Conservation (phyloP, 192 early-diverging fungal genomes). For the Coemansia sp. region DNA sequence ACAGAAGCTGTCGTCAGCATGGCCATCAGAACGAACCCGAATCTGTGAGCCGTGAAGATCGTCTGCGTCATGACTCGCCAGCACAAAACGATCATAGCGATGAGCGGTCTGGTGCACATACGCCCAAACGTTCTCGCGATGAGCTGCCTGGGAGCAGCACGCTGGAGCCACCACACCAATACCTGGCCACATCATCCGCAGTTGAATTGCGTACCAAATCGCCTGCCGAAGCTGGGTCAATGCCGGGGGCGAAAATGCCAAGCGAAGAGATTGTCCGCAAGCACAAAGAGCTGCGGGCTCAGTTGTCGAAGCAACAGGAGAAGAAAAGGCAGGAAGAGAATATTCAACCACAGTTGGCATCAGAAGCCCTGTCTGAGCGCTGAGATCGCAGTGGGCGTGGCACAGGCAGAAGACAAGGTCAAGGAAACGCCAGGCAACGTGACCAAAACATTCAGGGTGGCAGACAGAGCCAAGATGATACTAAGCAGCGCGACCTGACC, state of each 20-base stretch:
- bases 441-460: background rate
- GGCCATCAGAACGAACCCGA: constrained; percentile 19
- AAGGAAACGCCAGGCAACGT: constrained; percentile 3
- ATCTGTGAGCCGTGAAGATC: constrained; percentile 11
- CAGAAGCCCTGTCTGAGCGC: background rate
- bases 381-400: constrained; percentile 10
- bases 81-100: constrained; percentile 15
- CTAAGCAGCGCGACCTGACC: constrained; percentile 1
- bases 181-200: constrained; percentile 8
- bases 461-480: background rate
- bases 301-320: constrained; percentile 43
- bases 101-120: constrained; percentile 4
- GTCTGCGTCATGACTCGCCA: constrained; percentile 25
- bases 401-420: constrained; percentile 16
- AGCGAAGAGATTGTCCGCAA: constrained; percentile 37
- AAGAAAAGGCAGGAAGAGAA: constrained; percentile 36
- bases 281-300: constrained; percentile 46
- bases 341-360: background rate
- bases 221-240: background rate
- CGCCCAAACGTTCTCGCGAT: constrained; percentile 24
- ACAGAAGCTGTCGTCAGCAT: constrained; percentile 2
- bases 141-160: constrained; percentile 7
- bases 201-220: background rate
- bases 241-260: constrained; percentile 13
- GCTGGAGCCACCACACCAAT: constrained; percentile 26